Evolutionary conservation across 1,139 yeast genomes (phyloP).

Genomic region (Hyphopichia burtonii): DNA sequence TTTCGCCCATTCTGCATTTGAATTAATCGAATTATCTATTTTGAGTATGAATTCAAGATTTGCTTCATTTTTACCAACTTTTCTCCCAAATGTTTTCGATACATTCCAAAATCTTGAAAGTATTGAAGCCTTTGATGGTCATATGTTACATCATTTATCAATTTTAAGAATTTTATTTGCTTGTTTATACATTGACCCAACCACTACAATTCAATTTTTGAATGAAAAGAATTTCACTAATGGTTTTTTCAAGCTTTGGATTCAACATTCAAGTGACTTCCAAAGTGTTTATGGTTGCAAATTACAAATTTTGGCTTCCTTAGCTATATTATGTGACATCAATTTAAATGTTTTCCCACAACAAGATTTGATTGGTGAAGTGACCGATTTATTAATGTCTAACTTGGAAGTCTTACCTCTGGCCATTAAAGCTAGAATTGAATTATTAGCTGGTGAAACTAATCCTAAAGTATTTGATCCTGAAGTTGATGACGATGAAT

Average conservation of each 20-base stretch:
- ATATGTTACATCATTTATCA: constrained; percentile 47
- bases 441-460: constrained; percentile 37
- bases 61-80: constrained; percentile 31
- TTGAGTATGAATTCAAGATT: constrained; percentile 37
- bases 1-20: constrained; percentile 43
- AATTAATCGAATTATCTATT: constrained; percentile 39
- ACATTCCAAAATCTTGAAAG: constrained; percentile 36
- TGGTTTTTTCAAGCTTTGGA: constrained; percentile 48
- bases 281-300: constrained; percentile 59
- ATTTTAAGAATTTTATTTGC: constrained; percentile 46
- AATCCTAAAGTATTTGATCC: constrained; percentile 25
- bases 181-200: constrained; percentile 40
- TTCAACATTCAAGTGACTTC: constrained; percentile 45
- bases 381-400: constrained; percentile 39
- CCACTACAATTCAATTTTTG: constrained; percentile 35
- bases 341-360: constrained; percentile 24
- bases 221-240: constrained; percentile 35
- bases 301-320: constrained; percentile 46
- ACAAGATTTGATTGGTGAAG: constrained; percentile 41
- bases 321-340: constrained; percentile 31
- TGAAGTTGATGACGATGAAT: constrained; percentile 24
- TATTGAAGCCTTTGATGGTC: constrained; percentile 46
- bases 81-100: constrained; percentile 37
- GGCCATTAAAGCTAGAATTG: constrained; percentile 47
- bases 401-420: constrained; percentile 46